Evolutionary conservation across 1,284 basidiomycete species (phyloP), one percentile per base, ranked within the genome.

Genomic region (Irpex lacteus): DNA sequence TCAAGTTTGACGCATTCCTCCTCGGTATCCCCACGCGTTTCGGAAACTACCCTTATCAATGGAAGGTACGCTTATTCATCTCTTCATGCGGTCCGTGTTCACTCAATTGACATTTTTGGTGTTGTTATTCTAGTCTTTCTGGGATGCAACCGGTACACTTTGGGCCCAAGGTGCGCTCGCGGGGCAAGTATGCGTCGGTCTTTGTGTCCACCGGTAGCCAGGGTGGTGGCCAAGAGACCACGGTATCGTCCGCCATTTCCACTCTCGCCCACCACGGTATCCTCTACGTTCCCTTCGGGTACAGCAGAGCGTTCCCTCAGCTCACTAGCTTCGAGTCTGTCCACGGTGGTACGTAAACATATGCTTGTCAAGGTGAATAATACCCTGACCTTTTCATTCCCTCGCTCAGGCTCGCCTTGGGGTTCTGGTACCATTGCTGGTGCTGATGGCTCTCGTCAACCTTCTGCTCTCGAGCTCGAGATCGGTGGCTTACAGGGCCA

Each of bases 211-310:
- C 89, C 0, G 86, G 81, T 19, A 78, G 80, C 50, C 83, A 80
- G 36, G 90, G 89, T 59, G 90, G 91, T 65, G 91, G 91, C 62
- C 91, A 93, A 71, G 91, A 92, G 74, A 74, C 84, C 18, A 95
- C 94, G 37, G 80, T 82, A 38, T 67, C 89, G 66, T 85, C 83
- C 71, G 76, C 84, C 44, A 68, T 95, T 60, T 92, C 93, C 19
- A 92, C 90, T 54, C 81, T 95, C 67, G 80, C 83, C 18, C 94
- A 96, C 78, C 94, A 95, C 73, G 92, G 92, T 40, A 83, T 94
- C 68, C 80, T 86, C 74, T 94, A 81, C 74, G 91, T 95, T 5
- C 93, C 94, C 21, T 80, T 95, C 62, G 94, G 93, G 8, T 96
- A 94, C 80, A 81, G 83, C 50, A 73, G 81, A 65, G 70, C 82